Evolutionary conservation across 1,284 basidiomycete species (phyloP).

Genomic region (Fomitopsis schrenkii): DNA sequence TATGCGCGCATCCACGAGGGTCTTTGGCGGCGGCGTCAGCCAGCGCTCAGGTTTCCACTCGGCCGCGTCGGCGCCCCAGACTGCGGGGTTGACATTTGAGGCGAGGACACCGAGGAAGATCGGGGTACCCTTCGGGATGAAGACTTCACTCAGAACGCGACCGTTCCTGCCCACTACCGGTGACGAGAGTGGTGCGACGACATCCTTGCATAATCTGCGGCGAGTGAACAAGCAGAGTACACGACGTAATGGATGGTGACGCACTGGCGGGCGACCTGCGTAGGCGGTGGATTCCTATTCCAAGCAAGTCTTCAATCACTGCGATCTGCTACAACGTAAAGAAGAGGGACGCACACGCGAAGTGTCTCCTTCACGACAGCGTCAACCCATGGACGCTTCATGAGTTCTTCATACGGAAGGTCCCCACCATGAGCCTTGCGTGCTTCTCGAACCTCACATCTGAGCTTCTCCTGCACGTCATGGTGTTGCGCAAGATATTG

Average conservation of each 20-base stretch:
- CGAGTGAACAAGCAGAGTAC: background rate
- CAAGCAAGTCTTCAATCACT: background rate
- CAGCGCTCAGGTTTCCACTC: conserved; percentile 3
- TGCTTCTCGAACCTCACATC: conserved; percentile 3
- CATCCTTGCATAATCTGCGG: conserved; percentile 16
- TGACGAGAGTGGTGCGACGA: conserved; percentile 18
- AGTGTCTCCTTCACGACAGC: conserved; percentile 6
- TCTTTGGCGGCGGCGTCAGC: background rate
- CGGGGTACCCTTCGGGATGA: conserved; percentile 40
- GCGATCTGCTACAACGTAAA: too few relatives aligned
- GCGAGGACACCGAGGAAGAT: conserved; percentile 35
- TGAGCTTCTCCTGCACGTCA: conserved; percentile 1
- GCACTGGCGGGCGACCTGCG: background rate
- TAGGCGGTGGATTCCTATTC: background rate
- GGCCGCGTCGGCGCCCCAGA: conserved; percentile 5
- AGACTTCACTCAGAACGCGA: conserved; percentile 30
- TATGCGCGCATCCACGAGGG: background rate
- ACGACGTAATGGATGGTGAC: background rate
- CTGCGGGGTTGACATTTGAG: conserved; percentile 33
- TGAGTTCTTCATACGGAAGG: conserved; percentile 2
- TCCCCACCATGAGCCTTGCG: background rate
- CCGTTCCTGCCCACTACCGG: conserved; percentile 22
- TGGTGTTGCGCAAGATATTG: conserved; percentile 1
- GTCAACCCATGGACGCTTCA: conserved; percentile 4
- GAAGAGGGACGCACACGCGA: background rate